Evolutionary conservation across 768 basidiomycete genomes (phyloP), one percentile per base, ranked within the genome.

Genomic region (Lentinula boryana): DNA sequence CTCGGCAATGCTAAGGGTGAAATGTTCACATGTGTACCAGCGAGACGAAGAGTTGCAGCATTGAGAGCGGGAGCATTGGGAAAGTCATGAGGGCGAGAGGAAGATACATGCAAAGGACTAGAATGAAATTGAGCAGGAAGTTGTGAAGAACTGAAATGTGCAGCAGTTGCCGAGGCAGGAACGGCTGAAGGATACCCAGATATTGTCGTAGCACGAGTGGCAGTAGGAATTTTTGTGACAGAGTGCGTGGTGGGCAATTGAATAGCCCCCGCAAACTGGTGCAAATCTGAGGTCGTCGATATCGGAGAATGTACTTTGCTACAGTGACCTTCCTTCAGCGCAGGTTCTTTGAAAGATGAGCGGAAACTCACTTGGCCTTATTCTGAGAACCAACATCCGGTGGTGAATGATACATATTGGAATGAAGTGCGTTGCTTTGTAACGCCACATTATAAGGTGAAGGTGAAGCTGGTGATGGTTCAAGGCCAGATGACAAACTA

Each of bases 1-100:
- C 89, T 92, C 2, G 95, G 94, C 0, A 95, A 79, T 0, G 91
- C 87, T 27, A 98, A 79, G 0, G 95, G 95, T 0, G 92, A 87
- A 58, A 98, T 85, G 65, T 91, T 85, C 9, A 93, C 86, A 23
- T 88, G 80, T 9, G 89, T 84, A 2, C 87, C 91, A n/a, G 93
- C 93, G 82, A 86, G 87, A 40, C 92, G 88, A 75, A 95, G 85
- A 1, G 92, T 86, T 0, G 93, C 92, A 0, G 90, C 91, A 2
- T 87, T 77, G 0, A 60, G 32, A 41, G 88, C 83, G 21, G 84
- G 82, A 1, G 83, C 76, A 38, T 89, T 86, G 3, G 82, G 68
- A 57, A 78, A 80, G 2, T 52, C 50, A 21, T 21, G 48, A 9
- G 15, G 21, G 40, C 58, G 58, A 32, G 54, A 61, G 7, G 60